Base-by-base conservation (phyloP, 164 flowering plant genomes). In the Vitis rupestris region DNA sequence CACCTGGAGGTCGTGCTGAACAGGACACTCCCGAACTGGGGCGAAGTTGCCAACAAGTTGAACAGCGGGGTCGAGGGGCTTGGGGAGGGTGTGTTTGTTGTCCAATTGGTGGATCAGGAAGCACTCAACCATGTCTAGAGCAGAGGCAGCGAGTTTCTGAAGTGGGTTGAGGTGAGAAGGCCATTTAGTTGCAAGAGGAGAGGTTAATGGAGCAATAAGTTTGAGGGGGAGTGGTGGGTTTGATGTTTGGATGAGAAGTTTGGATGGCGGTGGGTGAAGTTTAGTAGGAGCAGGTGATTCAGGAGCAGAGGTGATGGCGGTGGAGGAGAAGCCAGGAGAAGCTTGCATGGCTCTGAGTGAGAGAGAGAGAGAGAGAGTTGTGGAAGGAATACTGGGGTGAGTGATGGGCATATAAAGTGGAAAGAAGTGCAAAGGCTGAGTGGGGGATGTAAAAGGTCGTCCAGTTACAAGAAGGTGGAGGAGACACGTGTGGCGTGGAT, bases 21-120 rank as follows among this genome's bases (percentile, higher is more conserved):
- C 84, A 0, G 86, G 71, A 1, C 65, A 67, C 69, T 85, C 86
- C 27, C 9, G 59, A 16, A 85, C 88, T 63, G 88, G 84, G 9
- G 86, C 80, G 55, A 77, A 85, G 61, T 85, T 85, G 2, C 88
- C 88, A 1, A 83, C 61, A 1, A 85, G 71, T 37, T 85, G 88
- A 16, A 85, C 67, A 7, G 71, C 50, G 19, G 88, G 88, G 76
- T 85, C 85, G 1, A 70, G 66, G 5, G 84, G 72, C 55, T 69
- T 75, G 7, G 84, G 76, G 10, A 82, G 61, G 1, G 12, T 48
- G 3, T 67, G 73, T 12, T 70, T 66, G 54, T 71, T 72, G 61
- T 83, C 85, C 8, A 67, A 14, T 0, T 59, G 54, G 7, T 58
- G 13, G 1, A 80, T 30, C 9, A 81, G 3, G 9, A 75, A 37